phyloP scores from a whole-genome alignment of 305 asterid genomes.

The Fraxinus ornus region DNA sequence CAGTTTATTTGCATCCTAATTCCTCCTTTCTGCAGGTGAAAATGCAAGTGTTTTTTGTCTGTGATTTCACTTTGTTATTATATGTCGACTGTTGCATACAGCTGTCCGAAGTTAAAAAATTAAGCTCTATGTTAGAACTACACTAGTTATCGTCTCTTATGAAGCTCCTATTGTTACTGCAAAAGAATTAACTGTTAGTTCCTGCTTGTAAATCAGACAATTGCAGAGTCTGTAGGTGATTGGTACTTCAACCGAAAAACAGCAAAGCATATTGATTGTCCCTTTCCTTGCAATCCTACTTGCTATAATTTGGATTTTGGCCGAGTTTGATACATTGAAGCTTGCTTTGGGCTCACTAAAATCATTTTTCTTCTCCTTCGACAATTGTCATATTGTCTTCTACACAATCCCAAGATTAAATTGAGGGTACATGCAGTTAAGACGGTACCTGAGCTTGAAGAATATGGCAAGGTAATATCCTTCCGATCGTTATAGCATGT shows the following conservation, averaged over 20 bases:
- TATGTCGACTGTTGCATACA: background rate
- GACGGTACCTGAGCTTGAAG: background rate
- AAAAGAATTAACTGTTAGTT: background rate
- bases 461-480: background rate
- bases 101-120: background rate
- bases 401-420: background rate
- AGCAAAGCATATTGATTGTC: conserved; percentile 62
- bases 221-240: conserved; percentile 85
- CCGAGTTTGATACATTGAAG: conserved; percentile 19
- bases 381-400: background rate
- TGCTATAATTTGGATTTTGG: conserved; percentile 63
- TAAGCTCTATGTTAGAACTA: conserved; percentile 4
- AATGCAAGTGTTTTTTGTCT: background rate
- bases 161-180: background rate
- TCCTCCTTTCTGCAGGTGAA: background rate
- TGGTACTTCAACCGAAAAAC: conserved; percentile 75
- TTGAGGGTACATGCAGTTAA: background rate
- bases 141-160: background rate
- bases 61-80: background rate
- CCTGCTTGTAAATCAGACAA: conserved; percentile 50
- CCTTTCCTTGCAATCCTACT: conserved; percentile 88
- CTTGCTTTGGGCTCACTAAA: conserved; percentile 1
- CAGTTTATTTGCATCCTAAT: background rate
- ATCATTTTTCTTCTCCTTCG: background rate
- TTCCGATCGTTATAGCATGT: background rate